A percentile compares a stretch with the other conserved stretches of the same genome.
Conservation (phyloP, 345 rosid species). For the Sonneratia alba region DNA sequence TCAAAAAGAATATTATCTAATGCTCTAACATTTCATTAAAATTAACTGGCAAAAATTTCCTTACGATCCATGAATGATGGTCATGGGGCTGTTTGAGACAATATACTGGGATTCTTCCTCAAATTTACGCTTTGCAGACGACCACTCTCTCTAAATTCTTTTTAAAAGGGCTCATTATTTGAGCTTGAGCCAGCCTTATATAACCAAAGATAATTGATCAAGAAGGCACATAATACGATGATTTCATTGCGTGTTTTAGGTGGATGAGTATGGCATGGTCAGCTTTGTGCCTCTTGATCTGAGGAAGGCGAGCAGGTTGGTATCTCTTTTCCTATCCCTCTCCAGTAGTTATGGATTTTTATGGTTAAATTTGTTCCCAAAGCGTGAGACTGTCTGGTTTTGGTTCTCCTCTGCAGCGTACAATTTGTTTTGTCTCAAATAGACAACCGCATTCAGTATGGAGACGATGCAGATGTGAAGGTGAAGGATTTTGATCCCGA, state of each 20-base stretch:
- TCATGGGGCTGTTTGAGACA: too few species aligned
- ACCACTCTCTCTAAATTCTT: too few species aligned
- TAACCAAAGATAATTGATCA: not conserved
- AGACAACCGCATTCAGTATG: slow-evolving; percentile 71
- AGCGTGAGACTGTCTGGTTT: not conserved
- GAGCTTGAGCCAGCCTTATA: not conserved
- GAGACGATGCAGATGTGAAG: slow-evolving; percentile 93
- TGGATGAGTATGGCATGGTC: slow-evolving; percentile 84
- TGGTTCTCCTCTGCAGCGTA: slow-evolving; percentile 33
- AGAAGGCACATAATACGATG: not conserved
- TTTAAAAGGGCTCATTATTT: too few species aligned
- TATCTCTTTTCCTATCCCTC: slow-evolving; percentile 8
- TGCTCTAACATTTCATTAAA: too few species aligned
- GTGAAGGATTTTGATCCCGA: slow-evolving; percentile 65
- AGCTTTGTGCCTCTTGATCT: slow-evolving; percentile 73
- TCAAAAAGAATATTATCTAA: not conserved
- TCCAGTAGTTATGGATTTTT: not conserved
- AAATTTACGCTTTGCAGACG: too few species aligned
- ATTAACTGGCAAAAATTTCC: too few species aligned
- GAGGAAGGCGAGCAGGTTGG: slow-evolving; percentile 65
- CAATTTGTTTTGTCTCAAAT: slow-evolving; percentile 67
- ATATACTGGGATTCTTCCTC: too few species aligned
- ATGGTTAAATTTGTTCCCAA: not conserved
- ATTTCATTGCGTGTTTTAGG: slow-evolving; percentile 25
- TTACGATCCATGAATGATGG: too few species aligned